Evolutionary conservation across 169 alveolate genomes (phyloP).

Genomic region (Cryptosporidium bovis): DNA sequence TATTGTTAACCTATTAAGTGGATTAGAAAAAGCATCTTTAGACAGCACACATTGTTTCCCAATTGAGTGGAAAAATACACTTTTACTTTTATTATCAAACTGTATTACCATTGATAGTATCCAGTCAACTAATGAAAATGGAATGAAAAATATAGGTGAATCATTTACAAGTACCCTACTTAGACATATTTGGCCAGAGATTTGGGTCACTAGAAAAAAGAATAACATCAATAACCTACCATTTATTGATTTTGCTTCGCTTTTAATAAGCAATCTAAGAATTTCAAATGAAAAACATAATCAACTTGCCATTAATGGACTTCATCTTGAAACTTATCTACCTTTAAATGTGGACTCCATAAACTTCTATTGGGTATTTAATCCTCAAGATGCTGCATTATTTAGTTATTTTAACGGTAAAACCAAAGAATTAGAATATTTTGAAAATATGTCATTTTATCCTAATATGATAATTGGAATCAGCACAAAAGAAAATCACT

Average conservation of each 20-base stretch:
- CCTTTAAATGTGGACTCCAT: slow-evolving; percentile 10
- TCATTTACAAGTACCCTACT: slow-evolving; percentile 35
- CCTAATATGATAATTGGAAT: slow-evolving; percentile 17
- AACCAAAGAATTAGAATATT: background rate
- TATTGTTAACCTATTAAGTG: slow-evolving; percentile 33
- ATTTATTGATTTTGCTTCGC: slow-evolving; percentile 33
- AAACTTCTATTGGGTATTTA: slow-evolving; percentile 32
- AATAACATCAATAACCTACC: background rate
- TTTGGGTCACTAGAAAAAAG: slow-evolving; percentile 29
- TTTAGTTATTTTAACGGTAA: slow-evolving; percentile 7
- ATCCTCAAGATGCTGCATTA: slow-evolving; percentile 21
- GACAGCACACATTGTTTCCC: slow-evolving; percentile 7
- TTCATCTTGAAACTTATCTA: slow-evolving; percentile 3
- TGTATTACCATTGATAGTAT: slow-evolving; percentile 59
- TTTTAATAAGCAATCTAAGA: slow-evolving; percentile 32
- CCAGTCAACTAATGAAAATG: background rate
- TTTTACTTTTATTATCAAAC: slow-evolving; percentile 34
- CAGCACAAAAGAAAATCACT: slow-evolving; percentile 17
- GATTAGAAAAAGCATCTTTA: slow-evolving; percentile 18
- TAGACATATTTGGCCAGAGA: slow-evolving; percentile 62
- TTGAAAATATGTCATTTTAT: slow-evolving; percentile 1
- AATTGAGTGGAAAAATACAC: slow-evolving; percentile 48
- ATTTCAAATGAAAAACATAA: background rate
- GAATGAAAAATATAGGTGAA: background rate
- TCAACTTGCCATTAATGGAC: background rate